Conservation (phyloP, 176 grass and related monocot species). For the Aegilops tauschii region DNA sequence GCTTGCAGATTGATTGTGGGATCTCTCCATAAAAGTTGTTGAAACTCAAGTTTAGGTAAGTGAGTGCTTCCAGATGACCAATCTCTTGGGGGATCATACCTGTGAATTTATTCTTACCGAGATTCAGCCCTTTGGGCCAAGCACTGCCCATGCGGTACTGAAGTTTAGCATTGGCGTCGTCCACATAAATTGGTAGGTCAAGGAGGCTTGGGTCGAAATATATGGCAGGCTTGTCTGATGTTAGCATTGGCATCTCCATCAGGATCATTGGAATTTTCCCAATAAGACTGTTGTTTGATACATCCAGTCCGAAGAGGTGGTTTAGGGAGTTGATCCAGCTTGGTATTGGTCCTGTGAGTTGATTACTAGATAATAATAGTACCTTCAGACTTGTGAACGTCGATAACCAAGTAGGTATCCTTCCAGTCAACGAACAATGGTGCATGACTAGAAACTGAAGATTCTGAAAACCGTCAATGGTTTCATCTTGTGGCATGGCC, state of each 20-base stretch:
- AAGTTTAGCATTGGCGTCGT: too few relatives aligned
- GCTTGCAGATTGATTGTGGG: conserved; percentile 1
- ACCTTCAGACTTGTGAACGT: not conserved
- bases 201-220: not conserved
- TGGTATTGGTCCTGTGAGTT: not conserved
- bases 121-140: not conserved
- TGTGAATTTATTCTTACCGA: not conserved
- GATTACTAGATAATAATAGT: not conserved
- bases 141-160: not conserved
- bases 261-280: not conserved
- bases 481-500: not conserved
- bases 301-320: not conserved
- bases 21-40: conserved; percentile 23
- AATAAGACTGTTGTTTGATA: not conserved
- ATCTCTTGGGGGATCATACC: not conserved
- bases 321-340: not conserved
- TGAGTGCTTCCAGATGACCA: not conserved
- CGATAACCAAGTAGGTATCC: not conserved
- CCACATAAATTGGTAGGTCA: not conserved
- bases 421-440: not conserved
- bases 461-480: not conserved
- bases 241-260: not conserved
- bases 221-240: not conserved
- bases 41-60: too few relatives aligned
- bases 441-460: not conserved